Evolutionary conservation across 176 grass and related monocot genomes (phyloP), one percentile per base, ranked within the genome.

Genomic region (Carex littledalei): DNA sequence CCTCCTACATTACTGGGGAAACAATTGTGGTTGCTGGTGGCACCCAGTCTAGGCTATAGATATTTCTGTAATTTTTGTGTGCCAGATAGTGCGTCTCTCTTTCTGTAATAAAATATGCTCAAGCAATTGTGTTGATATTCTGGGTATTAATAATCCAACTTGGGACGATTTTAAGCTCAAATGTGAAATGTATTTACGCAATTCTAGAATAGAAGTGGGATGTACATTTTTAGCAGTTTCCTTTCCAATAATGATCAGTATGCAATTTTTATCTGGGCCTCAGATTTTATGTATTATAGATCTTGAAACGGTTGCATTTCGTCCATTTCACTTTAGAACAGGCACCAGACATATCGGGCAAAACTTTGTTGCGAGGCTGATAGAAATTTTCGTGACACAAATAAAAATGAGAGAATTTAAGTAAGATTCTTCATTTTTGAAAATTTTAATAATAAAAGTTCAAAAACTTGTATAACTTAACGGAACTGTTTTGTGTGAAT

Each of bases 1-100:
- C 93, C 22, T 93, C 95, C 11, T 98, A 85, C 80, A 94, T 98
- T 55, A 94, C 95, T 13, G 95, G 86, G 15, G 95, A 98, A 98
- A 98, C 92, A 7, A 87, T 94, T 16, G 93, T 94, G 64, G 86
- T 98, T 86, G 94, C 94, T 43, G 94, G 94, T 24, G 92, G 94
- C 24, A 85, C n/a, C 2, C 94, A 84, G 35, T 97, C 94, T 54
- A 94, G 94, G 54, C 81, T 97, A 54, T 93, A 89, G 85, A 74
- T 77, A 68, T 47, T 16, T 68, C 17, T n/a, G 9, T 11, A 4
- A 34, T 32, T 32, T 18, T 34, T 78, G 17, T 56, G 52, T 55
- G 50, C 5, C n/a, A 74, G 70, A 56, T 32, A 31, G 52, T 6
- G 16, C 1, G 2, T 32, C 24, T 35, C 24, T 78, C 5, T 78